Evolutionary conservation across 495 filamentous ascomycete genomes (phyloP).

Genomic region (Xylaria bambusicola): DNA sequence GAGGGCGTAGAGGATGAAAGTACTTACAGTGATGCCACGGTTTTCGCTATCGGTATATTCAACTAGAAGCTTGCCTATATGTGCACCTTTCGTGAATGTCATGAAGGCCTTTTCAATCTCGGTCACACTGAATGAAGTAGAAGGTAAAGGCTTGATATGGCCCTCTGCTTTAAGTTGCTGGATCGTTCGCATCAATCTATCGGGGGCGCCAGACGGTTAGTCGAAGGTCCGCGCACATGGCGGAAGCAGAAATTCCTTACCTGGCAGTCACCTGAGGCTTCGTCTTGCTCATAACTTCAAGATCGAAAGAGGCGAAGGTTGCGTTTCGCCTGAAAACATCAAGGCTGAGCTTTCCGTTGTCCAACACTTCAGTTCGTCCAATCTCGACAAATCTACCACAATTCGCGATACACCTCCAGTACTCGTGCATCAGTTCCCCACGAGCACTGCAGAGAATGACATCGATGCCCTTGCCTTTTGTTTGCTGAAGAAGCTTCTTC

Average conservation of each 20-base stretch:
- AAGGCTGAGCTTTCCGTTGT: slow-evolving; percentile 37
- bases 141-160: neutral
- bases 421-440: slow-evolving; percentile 52
- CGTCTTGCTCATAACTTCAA: neutral
- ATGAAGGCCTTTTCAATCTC: slow-evolving; percentile 1
- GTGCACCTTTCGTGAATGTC: slow-evolving; percentile 28
- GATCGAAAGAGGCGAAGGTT: slow-evolving; percentile 30
- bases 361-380: slow-evolving; percentile 44
- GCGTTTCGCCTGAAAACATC: slow-evolving; percentile 38
- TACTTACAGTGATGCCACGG: neutral
- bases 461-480: slow-evolving; percentile 52
- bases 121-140: neutral
- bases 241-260: neutral
- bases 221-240: neutral
- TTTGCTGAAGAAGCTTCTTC: slow-evolving; percentile 43
- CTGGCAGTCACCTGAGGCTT: neutral
- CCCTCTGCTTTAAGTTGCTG: neutral
- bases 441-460: slow-evolving; percentile 59
- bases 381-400: slow-evolving; percentile 59
- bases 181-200: neutral
- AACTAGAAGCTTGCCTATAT: slow-evolving; percentile 37
- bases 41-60: neutral
- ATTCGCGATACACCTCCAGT: slow-evolving; percentile 52
- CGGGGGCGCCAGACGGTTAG: too few species aligned
- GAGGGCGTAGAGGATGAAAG: neutral